Evolutionary conservation across 306 rosid species (phyloP).

Genomic region (Senna siamea): DNA sequence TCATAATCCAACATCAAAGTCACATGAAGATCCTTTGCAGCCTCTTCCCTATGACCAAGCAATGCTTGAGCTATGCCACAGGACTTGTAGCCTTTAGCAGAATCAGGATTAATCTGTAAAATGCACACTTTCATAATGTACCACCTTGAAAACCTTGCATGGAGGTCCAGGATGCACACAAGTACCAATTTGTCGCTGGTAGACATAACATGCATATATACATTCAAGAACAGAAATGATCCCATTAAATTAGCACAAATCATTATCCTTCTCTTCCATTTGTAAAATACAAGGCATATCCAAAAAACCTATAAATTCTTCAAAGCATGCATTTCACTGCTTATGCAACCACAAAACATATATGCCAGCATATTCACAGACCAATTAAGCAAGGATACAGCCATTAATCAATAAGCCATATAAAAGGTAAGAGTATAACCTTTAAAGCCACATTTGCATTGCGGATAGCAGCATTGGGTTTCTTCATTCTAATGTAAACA

Average conservation of each 20-base stretch:
- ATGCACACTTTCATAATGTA: background rate
- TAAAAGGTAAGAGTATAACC: conserved; percentile 48
- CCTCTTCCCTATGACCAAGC: conserved; percentile 87
- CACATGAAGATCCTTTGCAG: conserved; percentile 86
- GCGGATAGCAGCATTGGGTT: conserved; percentile 83
- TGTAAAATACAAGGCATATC: too few species aligned
- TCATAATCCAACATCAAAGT: conserved; percentile 78
- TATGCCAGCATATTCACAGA: background rate
- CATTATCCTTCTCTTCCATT: too few species aligned
- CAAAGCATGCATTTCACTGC: background rate
- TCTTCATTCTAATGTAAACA: conserved; percentile 86
- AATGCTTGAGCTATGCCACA: conserved; percentile 78
- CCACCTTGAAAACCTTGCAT: conserved; percentile 8
- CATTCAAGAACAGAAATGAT: too few species aligned
- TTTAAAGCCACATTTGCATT: conserved; percentile 84
- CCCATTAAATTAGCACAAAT: too few species aligned
- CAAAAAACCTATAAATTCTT: background rate
- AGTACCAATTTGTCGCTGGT: too few species aligned
- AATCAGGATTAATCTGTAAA: conserved; percentile 80
- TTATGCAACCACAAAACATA: background rate
- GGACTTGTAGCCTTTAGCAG: conserved; percentile 87
- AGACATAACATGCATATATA: too few species aligned
- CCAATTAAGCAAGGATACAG: conserved; percentile 4
- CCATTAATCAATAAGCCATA: background rate
- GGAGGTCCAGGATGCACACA: too few species aligned